These are phyloP conservation scores for Tinospora cordifolia DNA, from an alignment of 164 flowering plant genomes.

Conservation along the genomic window DNA sequence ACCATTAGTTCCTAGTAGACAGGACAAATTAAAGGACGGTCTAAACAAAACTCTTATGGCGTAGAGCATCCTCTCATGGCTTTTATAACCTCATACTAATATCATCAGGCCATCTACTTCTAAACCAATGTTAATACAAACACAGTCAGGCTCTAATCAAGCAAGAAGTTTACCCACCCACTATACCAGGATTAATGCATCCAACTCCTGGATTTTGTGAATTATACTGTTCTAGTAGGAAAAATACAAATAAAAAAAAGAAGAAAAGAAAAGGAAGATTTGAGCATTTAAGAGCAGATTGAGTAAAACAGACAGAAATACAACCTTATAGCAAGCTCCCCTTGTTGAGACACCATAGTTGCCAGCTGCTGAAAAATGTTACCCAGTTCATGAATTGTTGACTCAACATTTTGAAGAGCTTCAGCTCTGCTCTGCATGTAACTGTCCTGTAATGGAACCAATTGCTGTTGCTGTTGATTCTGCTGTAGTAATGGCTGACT, in stretches of 20 bases:
- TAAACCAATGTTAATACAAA: too few relatives aligned
- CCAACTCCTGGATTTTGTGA: not conserved
- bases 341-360: constrained; percentile 96
- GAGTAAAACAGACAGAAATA: not conserved
- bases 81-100: too few relatives aligned
- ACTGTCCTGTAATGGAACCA: constrained; percentile 84
- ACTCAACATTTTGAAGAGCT: constrained; percentile 97
- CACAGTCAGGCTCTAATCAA: too few relatives aligned
- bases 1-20: too few relatives aligned
- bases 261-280: not conserved
- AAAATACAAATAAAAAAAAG: too few relatives aligned
- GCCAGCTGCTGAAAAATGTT: constrained; percentile 89
- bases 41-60: too few relatives aligned
- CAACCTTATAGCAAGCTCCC: constrained; percentile 93
- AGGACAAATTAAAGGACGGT: too few relatives aligned
- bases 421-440: constrained; percentile 98
- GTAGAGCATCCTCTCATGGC: too few relatives aligned
- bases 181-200: not conserved
- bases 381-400: constrained; percentile 86
- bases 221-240: not conserved
- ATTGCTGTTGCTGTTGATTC: constrained; percentile 67
- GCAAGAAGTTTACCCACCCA: too few relatives aligned
- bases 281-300: not conserved
- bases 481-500: constrained; percentile 59
- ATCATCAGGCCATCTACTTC: too few relatives aligned